Conservation (phyloP, 2,329 filamentous ascomycete species). For the Xylariaceae sp. region DNA sequence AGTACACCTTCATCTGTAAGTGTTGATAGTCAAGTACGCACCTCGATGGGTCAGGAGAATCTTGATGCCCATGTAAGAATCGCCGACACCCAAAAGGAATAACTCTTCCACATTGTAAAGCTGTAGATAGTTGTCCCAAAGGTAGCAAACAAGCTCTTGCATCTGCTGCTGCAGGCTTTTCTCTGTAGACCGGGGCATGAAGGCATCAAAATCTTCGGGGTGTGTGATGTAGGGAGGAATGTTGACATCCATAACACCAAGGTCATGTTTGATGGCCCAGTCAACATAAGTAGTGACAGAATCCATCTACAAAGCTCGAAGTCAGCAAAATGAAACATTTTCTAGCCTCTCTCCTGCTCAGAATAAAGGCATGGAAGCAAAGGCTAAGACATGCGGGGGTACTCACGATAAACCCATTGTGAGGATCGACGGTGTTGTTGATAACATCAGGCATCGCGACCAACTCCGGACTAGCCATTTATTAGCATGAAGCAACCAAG, state of each 20-base stretch:
- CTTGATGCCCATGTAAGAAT: constrained; percentile 78
- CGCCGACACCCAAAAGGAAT: constrained; percentile 83
- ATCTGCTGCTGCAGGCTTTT: constrained; percentile 52
- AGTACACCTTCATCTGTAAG: constrained; percentile 6
- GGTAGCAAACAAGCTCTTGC: constrained; percentile 71
- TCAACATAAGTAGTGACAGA: constrained; percentile 73
- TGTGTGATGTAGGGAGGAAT: constrained; percentile 71
- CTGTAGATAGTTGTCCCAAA: constrained; percentile 98
- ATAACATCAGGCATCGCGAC: constrained; percentile 61
- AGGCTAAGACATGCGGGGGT: neutral
- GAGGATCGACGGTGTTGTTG: constrained; percentile 70
- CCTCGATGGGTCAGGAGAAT: constrained; percentile 73
- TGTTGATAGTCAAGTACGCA: constrained; percentile 34
- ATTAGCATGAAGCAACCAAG: constrained; percentile 1
- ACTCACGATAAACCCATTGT: constrained; percentile 83
- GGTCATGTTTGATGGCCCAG: constrained; percentile 72
- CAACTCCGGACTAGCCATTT: constrained; percentile 56
- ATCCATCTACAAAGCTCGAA: constrained; percentile 59
- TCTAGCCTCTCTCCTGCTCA: neutral
- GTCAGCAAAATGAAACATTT: constrained; percentile 17
- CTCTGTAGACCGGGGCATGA: constrained; percentile 42
- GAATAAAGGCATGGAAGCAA: neutral
- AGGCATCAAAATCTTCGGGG: constrained; percentile 50
- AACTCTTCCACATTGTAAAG: constrained; percentile 67
- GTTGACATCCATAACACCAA: constrained; percentile 87